Evolutionary conservation across 768 basidiomycete species (phyloP).

Genomic region (Naematelia aurantialba): DNA sequence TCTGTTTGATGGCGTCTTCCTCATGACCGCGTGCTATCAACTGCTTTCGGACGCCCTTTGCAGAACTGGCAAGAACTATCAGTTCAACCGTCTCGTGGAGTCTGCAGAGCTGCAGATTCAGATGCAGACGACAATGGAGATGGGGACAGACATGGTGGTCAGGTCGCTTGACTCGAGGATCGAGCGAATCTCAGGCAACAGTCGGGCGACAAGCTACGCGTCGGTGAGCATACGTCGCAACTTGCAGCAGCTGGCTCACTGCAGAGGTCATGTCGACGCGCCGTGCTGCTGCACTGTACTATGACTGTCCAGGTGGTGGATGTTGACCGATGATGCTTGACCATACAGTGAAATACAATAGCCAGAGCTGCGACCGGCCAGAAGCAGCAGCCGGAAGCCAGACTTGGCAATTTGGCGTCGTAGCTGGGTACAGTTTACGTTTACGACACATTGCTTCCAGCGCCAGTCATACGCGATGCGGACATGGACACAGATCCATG

Average conservation of each 20-base stretch:
- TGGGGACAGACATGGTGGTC: neutral
- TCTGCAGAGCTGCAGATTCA: neutral
- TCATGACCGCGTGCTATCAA: constrained; percentile 52
- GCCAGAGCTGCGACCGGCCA: no score
- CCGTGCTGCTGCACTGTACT: neutral
- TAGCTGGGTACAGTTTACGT: no score
- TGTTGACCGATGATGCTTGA: no score
- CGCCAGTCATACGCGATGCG: neutral
- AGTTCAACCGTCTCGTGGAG: neutral
- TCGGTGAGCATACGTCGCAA: neutral
- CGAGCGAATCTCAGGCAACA: constrained; percentile 1
- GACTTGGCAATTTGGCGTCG: no score
- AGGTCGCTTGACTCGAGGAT: neutral
- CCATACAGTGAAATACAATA: no score
- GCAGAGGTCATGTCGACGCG: neutral
- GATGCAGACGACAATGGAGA: neutral
- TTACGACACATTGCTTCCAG: no score
- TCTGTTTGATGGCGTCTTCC: constrained; percentile 62
- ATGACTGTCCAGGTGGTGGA: no score
- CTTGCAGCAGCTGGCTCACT: neutral
- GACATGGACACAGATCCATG: neutral
- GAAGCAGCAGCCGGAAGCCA: no score
- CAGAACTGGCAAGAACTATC: constrained; percentile 51
- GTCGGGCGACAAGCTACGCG: neutral
- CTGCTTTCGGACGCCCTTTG: constrained; percentile 80